Base-by-base conservation (phyloP, 139 green algal species). In the Microglena sp. region DNA sequence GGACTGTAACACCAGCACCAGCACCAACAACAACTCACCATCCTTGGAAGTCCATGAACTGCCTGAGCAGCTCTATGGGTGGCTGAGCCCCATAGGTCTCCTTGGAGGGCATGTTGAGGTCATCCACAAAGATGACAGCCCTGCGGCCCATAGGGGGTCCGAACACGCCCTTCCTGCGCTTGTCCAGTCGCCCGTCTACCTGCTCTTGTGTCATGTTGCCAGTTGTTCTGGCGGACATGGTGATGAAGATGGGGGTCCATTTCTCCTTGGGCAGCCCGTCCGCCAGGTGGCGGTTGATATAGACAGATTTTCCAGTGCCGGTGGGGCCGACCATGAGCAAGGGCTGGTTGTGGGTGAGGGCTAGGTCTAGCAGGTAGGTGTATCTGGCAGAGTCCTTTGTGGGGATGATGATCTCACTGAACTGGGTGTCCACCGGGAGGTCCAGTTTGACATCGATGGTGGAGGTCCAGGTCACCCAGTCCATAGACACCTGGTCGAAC, bases 141-240 rank as follows among this genome's bases (percentile, higher is more conserved):
- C n/a, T 60, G n/a, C 31, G 53, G 28, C 82, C 82, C 11, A 84
- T 66, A 4, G 75, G 70, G 3, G 82, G 84, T 0, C 82, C 83
- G 43, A 80, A 87, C 8, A 91, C 77, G 18, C 81, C 83, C 78
- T 89, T 88, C 32, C 75, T 72, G 33, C 84, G 76, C 73, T 86
- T 89, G 21, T 18, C n/a, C n/a, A n/a, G n/a, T n/a, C n/a, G n/a
- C n/a, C n/a, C n/a, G n/a, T n/a, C n/a, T n/a, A n/a, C n/a, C n/a
- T 90, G 84, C n/a, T 90, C 82, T 66, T 91, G 84, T 7, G 73
- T 74, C 80, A 83, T 84, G 69, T 85, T 87, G 33, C 77, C 78
- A 30, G 68, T 84, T 4, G 84, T 88, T 33, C 82, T 57, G 1
- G 84, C 82, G 15, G 71, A 84, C 55, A 91, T 72, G 18, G 84